Conservation (phyloP, 2,329 filamentous ascomycete species). For the Coccinonectria pachysandricola region DNA sequence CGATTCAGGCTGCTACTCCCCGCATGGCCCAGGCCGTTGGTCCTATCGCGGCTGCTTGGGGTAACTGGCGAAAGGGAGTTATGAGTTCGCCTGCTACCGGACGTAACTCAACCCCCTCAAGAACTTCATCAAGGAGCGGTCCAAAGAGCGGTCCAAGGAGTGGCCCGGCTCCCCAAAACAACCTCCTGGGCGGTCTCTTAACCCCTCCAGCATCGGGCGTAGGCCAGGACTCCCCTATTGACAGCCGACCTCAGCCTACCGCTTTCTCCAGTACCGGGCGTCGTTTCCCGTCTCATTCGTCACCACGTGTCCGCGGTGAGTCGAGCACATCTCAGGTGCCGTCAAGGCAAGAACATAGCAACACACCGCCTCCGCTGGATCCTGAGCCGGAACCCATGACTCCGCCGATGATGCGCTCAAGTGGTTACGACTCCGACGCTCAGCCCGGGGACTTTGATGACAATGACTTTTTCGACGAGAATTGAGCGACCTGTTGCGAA, state of each 20-base stretch:
- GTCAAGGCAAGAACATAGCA: conserved; percentile 8
- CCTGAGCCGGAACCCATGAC: conserved; percentile 38
- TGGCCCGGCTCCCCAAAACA: conserved; percentile 40
- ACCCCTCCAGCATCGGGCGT: conserved; percentile 76
- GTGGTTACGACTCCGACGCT: conserved; percentile 52
- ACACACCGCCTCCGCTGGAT: conserved; percentile 31
- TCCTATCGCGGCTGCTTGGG: conserved; percentile 80
- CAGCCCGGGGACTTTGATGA: conserved; percentile 49
- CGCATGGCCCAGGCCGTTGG: conserved; percentile 76
- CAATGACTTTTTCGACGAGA: conserved; percentile 47
- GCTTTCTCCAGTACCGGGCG: conserved; percentile 52
- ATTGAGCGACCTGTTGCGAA: conserved; percentile 22
- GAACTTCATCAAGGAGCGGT: conserved; percentile 12
- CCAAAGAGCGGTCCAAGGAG: too few relatives aligned
- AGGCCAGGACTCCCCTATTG: conserved; percentile 46
- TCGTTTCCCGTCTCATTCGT: conserved; percentile 39
- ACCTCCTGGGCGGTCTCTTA: conserved; percentile 68
- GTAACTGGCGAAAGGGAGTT: conserved; percentile 72
- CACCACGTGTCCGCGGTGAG: conserved; percentile 16
- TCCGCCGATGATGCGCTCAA: conserved; percentile 50
- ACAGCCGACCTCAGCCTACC: conserved; percentile 40
- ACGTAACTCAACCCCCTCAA: conserved; percentile 49
- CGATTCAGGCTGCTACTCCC: conserved; percentile 69
- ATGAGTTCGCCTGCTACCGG: conserved; percentile 32
- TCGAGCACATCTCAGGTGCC: conserved; percentile 21